These are phyloP conservation scores for Beauveria caledonica DNA, from an alignment of 2,329 filamentous ascomycete species.

Conservation along the genomic window DNA sequence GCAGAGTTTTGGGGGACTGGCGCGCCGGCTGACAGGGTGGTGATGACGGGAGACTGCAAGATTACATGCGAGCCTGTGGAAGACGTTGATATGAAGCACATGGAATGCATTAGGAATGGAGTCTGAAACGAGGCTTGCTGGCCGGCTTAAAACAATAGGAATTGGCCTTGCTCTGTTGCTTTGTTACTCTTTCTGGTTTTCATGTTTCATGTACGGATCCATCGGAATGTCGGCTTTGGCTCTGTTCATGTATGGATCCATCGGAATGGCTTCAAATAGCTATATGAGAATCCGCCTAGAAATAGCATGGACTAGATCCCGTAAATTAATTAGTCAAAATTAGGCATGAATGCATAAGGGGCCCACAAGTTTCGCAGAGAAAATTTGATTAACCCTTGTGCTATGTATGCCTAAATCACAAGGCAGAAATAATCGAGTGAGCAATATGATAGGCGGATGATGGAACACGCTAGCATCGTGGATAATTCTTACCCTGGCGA, in stretches of 20 bases:
- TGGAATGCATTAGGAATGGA: not conserved
- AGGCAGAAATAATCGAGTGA: not conserved
- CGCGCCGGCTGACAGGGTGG: not conserved
- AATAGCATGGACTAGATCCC: not conserved
- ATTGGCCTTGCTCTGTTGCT: not conserved
- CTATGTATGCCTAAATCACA: not conserved
- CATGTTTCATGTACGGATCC: too few species aligned
- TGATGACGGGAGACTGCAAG: not conserved
- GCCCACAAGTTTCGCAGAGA: not conserved
- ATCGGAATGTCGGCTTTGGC: too few species aligned
- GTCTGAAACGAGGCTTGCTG: too few species aligned
- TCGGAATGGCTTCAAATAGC: not conserved
- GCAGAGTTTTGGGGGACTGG: constrained; percentile 4
- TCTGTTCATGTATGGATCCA: too few species aligned
- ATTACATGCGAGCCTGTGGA: not conserved
- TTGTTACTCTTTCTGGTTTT: too few species aligned
- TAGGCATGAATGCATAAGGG: not conserved
- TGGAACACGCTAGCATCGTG: not conserved
- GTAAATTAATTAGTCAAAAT: not conserved
- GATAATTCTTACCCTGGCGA: not conserved
- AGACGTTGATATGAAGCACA: not conserved
- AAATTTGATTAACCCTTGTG: not conserved
- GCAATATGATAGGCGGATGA: not conserved
- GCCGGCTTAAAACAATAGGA: not conserved
- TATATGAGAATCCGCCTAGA: not conserved